Conservation (phyloP, 1,284 basidiomycete genomes). For the Cutaneotrichosporon spelunceum region DNA sequence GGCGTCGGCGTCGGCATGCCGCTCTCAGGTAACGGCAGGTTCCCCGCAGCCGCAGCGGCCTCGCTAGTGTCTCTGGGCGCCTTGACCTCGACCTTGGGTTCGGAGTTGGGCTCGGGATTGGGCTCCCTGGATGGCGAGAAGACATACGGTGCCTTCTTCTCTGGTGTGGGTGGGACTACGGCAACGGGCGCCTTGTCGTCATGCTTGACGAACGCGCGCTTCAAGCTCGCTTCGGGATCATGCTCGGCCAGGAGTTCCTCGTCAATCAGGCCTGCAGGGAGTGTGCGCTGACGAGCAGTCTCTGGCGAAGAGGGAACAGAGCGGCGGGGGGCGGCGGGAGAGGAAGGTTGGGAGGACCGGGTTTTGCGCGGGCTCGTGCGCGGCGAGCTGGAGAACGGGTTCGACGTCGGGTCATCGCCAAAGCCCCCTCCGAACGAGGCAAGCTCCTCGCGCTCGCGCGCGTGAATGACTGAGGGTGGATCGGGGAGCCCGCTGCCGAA, state of each 20-base stretch:
- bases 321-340: background rate
- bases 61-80: background rate
- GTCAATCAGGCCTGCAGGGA: constrained; percentile 35
- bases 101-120: background rate
- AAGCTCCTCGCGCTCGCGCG: constrained; percentile 34
- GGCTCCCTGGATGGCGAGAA: constrained; percentile 1
- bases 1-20: constrained; percentile 29
- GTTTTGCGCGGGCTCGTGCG: background rate
- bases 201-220: constrained; percentile 47
- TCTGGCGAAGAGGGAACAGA: constrained; percentile 5
- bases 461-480: constrained; percentile 45
- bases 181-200: constrained; percentile 21
- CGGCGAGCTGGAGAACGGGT: constrained; percentile 8
- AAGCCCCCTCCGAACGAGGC: constrained; percentile 11
- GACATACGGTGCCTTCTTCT: constrained; percentile 18
- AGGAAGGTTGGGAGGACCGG: background rate
- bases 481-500: constrained; percentile 27
- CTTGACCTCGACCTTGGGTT: background rate
- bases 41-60: constrained; percentile 1
- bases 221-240: constrained; percentile 44
- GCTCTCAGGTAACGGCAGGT: constrained; percentile 42
- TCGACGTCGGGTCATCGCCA: constrained; percentile 10
- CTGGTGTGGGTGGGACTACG: constrained; percentile 8
- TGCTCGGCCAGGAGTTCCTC: constrained; percentile 44
- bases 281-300: constrained; percentile 10